Evolutionary conservation across 345 rosid genomes (phyloP).

Genomic region (Mangifera indica): DNA sequence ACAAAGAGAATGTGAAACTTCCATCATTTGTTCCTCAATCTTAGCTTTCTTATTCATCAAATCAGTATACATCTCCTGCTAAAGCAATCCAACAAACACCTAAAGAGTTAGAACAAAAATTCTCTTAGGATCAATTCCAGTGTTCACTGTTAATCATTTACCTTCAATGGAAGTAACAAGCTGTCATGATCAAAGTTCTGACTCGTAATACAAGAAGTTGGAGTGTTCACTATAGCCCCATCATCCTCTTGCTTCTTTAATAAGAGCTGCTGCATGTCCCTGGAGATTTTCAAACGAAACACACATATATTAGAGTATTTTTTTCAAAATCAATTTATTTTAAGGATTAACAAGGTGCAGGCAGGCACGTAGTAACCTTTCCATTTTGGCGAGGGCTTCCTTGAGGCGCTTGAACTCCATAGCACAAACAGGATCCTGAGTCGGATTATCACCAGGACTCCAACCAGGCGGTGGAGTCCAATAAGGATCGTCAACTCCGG

Average conservation of each 20-base stretch:
- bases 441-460: constrained; percentile 80
- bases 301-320: too few relatives aligned
- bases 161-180: constrained; percentile 38
- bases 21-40: neutral
- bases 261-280: constrained; percentile 42
- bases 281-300: constrained; percentile 17
- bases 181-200: constrained; percentile 40
- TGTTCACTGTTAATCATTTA: constrained; percentile 39
- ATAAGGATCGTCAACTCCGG: constrained; percentile 87
- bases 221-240: constrained; percentile 33
- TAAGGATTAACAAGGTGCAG: too few relatives aligned
- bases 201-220: constrained; percentile 38
- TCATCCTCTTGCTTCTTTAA: constrained; percentile 53
- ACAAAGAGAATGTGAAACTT: neutral
- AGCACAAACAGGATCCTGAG: constrained; percentile 80
- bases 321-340: too few relatives aligned
- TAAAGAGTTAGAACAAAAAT: constrained; percentile 36
- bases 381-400: constrained; percentile 43
- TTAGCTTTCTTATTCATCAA: too few relatives aligned
- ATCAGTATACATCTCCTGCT: too few relatives aligned
- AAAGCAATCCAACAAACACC: constrained; percentile 32
- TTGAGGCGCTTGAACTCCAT: constrained; percentile 56
- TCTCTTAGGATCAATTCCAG: constrained; percentile 26
- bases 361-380: constrained; percentile 30
- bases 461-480: constrained; percentile 98